Evolutionary conservation across 106 monocot species (phyloP).

Genomic region (Dioscorea zingiberensis): DNA sequence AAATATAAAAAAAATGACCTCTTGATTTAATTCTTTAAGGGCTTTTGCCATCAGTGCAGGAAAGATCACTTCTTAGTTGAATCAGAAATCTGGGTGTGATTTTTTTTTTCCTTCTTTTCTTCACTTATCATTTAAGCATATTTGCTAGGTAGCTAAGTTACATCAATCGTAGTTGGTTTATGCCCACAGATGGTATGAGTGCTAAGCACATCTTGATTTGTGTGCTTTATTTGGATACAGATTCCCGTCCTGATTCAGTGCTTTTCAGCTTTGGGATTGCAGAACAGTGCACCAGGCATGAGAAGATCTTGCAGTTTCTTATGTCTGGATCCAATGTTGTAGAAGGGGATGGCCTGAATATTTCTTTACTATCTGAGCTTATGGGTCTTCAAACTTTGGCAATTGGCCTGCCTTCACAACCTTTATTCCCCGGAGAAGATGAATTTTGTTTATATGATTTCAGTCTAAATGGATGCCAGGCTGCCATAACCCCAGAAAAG

Average conservation of each 20-base stretch:
- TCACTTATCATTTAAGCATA: too few species aligned
- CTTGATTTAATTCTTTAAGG: too few species aligned
- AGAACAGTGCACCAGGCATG: conserved; percentile 50
- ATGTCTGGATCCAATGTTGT: conserved; percentile 29
- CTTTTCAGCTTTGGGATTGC: conserved; percentile 59
- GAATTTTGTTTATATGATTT: conserved; percentile 26
- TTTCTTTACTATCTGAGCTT: conserved; percentile 33
- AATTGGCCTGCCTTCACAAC: conserved; percentile 9
- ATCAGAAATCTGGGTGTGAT: too few species aligned
- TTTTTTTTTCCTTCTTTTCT: too few species aligned
- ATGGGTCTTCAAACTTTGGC: conserved; percentile 30
- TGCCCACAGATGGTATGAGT: neutral
- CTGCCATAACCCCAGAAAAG: conserved; percentile 23
- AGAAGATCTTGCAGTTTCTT: conserved; percentile 58
- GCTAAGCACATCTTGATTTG: neutral
- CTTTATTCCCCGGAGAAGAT: conserved; percentile 5
- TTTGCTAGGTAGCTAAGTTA: too few species aligned
- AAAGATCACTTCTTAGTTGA: too few species aligned
- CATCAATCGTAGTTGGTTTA: neutral
- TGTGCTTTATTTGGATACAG: conserved; percentile 27
- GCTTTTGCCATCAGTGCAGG: too few species aligned
- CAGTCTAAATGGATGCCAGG: conserved; percentile 16
- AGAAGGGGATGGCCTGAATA: conserved; percentile 20
- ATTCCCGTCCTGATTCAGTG: conserved; percentile 40
- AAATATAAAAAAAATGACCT: too few species aligned